Evolutionary conservation across 2,329 filamentous ascomycete genomes (phyloP), one percentile per base, ranked within the genome.

Genomic region (Coniochaeta sp.): DNA sequence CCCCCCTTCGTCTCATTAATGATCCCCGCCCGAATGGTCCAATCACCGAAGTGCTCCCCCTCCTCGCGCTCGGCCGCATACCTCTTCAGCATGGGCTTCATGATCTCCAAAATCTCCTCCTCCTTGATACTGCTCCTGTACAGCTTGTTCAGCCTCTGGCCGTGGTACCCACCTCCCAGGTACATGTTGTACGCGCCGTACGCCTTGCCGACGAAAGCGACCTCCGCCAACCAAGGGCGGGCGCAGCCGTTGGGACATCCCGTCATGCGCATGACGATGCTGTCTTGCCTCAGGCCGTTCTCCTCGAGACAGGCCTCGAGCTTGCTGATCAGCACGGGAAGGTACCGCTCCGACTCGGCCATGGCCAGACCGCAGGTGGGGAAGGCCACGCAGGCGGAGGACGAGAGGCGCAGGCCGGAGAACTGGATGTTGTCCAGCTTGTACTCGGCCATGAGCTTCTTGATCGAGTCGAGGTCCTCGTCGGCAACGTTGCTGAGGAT

Each of bases 151-250:
- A 99, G 73, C 27, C 94, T 82, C 73, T 99, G 90, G 33, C 94
- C 94, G 68, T 99, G 91, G 74, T 99, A 99, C 6, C 94, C 94
- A 61, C 94, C 94, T 56, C 94, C 94, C 22, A 99, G 83, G 71
- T 99, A 99, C 94, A 99, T 97, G 77, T 99, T 99, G 75, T 99
- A 99, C 2, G 94, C 91, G 60, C 91, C 94, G 60, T 81, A 97
- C 0, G 94, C 92, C 77, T 99, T 99, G 57, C 94, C 94, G 24
- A 99, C 94, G 64, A 99, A 97, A 18, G 91, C 94, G 28, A 96
- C 89, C 72, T 99, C 94, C 2, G 94, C 94, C 50, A 99, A 76
- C 94, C 94, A 99, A 12, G 94, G 94, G 30, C 94, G 82, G 20
- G 94, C 94, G 66, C 94, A 99, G 48, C 94, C 94, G 77, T 99